Base-by-base conservation (phyloP, 2,329 filamentous ascomycete species). In the Xylaria multiplex region DNA sequence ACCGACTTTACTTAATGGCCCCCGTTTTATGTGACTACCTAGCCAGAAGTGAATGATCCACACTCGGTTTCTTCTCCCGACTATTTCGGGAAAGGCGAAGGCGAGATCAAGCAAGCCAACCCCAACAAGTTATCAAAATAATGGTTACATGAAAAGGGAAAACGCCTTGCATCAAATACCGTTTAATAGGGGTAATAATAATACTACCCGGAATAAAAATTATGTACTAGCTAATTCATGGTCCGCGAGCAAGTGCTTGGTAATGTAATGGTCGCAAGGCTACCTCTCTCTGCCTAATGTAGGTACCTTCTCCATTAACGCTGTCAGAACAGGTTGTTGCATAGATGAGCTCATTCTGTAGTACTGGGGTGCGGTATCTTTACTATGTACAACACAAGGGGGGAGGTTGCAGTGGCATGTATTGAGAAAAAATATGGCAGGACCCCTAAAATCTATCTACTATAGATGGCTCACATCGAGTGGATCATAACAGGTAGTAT, bases 211-310 rank as follows among this genome's bases (percentile, higher is more conserved):
- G 2, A 13, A 40, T 13, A 13, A 40, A 14, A 40, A 13, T 5
- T 40, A 40, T 1, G 2, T 40, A 40, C 9, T 40, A 40, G 14
- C 37, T 40, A 22, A 22, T 46, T 19, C 19, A 46, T 50, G 52
- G 67, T 53, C 59, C 57, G 53, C 53, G 54, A 54, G 6, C 60
- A 55, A 66, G 45, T n/a, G 56, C 53, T 30, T 8, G n/a, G 24
- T 40, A 19, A 42, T 53, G 60, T 40, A 19, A 42, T 53, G 60
- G 64, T 67, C 60, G 67, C 56, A 27, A 56, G 67, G 54, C 49
- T 64, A 35, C 53, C 54, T 52, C 37, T 35, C 59, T 35, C 59
- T 63, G 8, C n/a, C 40, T 53, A 27, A 3, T 22, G 32, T 56
- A 48, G 42, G 19, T n/a, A 46, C 19, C 42, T 8, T 49, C 43